phyloP scores from a whole-genome alignment of 2,329 filamentous ascomycete species.

The Microsporum canis region DNA sequence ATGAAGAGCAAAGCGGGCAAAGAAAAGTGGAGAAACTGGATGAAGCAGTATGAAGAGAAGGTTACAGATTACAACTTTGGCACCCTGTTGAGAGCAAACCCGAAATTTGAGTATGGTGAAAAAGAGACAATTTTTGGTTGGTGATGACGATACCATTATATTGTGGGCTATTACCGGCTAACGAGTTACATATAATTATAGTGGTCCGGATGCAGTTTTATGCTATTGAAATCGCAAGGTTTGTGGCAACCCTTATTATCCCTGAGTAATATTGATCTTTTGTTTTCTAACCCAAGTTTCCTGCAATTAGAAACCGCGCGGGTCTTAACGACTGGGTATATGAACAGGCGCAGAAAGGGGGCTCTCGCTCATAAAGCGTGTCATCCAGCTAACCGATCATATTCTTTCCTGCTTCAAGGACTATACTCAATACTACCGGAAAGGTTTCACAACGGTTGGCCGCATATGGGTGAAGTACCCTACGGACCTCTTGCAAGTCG shows the following conservation, averaged over 20 bases:
- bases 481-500: not conserved
- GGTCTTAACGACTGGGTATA: conserved; percentile 97
- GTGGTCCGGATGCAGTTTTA: conserved; percentile 73
- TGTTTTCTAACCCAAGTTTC: not conserved
- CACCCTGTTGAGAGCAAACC: conserved; percentile 71
- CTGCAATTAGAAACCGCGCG: conserved; percentile 53
- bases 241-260: conserved; percentile 20
- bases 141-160: conserved; percentile 16
- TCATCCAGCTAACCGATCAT: not conserved
- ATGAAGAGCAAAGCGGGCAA: conserved; percentile 98
- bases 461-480: not conserved
- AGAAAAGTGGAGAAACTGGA: conserved; percentile 87
- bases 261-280: not conserved
- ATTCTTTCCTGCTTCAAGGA: not conserved
- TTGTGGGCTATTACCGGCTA: not conserved
- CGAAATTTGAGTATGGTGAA: conserved; percentile 75
- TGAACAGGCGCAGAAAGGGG: conserved; percentile 55
- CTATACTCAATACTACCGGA: not conserved
- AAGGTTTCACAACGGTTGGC: not conserved
- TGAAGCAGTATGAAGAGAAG: conserved; percentile 86
- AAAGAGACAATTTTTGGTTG: conserved; percentile 84
- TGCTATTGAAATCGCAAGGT: conserved; percentile 63
- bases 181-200: conserved; percentile 17
- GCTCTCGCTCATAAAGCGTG: conserved; percentile 5
- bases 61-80: conserved; percentile 98